A percentile compares a stretch with the other conserved stretches of the same genome.
Conservation (phyloP, 179 eudicot genomes). For the Corrigiola litoralis region DNA sequence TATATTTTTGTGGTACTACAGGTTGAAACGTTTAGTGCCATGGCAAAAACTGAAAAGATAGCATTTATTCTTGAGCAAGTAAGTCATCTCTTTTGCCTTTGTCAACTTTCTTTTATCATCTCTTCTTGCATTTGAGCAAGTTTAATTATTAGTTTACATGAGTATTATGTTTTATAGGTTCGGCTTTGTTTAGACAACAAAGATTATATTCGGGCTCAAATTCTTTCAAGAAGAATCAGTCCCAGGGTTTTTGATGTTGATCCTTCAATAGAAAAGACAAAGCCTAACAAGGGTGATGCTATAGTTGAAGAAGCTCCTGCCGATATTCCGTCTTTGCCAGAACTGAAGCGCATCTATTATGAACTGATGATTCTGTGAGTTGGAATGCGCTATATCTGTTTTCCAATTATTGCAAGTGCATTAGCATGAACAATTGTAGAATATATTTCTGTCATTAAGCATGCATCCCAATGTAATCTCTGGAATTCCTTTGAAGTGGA, state of each 20-base stretch:
- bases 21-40: constrained; percentile 98
- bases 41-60: constrained; percentile 98
- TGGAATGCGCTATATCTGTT: neutral
- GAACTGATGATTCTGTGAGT: constrained; percentile 83
- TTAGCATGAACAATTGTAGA: neutral
- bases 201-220: constrained; percentile 6
- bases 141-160: too few relatives aligned
- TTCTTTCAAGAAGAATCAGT: constrained; percentile 70
- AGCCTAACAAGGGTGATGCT: constrained; percentile 85
- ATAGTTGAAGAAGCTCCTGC: constrained; percentile 91
- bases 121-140: too few relatives aligned
- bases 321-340: constrained; percentile 78
- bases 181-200: constrained; percentile 3
- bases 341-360: constrained; percentile 85
- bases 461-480: too few relatives aligned
- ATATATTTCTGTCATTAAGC: neutral
- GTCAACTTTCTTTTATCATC: too few relatives aligned
- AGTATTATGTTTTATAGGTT: neutral
- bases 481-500: too few relatives aligned
- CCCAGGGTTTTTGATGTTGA: constrained; percentile 88
- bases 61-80: constrained; percentile 98
- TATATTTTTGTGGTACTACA: constrained; percentile 33
- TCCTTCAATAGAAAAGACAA: constrained; percentile 79
- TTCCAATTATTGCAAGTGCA: neutral
- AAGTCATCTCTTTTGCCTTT: constrained; percentile 22